Percentiles rank a stretch among this genome's conserved stretches.
Conservation (phyloP, 176 grass and related monocot species). For the Lolium rigidum region DNA sequence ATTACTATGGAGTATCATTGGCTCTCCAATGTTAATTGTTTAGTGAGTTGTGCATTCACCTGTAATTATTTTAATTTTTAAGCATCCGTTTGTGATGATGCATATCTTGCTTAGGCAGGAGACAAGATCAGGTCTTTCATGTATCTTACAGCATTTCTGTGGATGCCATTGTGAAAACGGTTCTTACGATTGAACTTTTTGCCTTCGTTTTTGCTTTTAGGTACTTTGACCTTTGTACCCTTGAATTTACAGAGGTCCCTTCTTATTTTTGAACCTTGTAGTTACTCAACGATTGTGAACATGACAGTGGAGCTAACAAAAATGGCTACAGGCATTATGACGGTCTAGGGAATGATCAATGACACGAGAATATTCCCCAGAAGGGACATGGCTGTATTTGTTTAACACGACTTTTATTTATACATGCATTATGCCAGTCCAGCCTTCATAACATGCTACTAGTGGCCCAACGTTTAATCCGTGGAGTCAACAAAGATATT, state of each 20-base stretch:
- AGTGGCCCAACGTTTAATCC: background rate
- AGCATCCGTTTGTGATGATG: constrained; percentile 16
- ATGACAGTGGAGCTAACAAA: background rate
- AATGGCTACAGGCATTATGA: background rate
- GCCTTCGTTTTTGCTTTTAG: background rate
- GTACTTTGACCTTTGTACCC: background rate
- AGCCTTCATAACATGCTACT: constrained; percentile 15
- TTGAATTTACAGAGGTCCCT: background rate
- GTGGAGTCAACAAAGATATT: background rate
- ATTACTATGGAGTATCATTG: background rate
- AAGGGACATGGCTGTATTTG: background rate
- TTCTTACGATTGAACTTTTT: background rate
- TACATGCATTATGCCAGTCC: background rate
- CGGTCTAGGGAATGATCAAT: background rate
- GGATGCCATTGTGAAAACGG: too few species aligned
- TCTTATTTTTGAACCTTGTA: background rate
- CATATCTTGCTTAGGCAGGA: constrained; percentile 49
- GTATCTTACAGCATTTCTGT: constrained; percentile 23
- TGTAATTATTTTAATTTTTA: background rate
- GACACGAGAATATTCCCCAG: background rate
- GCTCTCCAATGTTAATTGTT: constrained; percentile 12
- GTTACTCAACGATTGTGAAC: background rate
- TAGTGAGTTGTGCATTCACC: constrained; percentile 3
- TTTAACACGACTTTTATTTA: constrained; percentile 29
- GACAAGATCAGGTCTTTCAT: constrained; percentile 62